A percentile compares a stretch with the other conserved stretches of the same genome.
phyloP scores from a whole-genome alignment of 1,284 basidiomycete species.

The Veloporphyrellus conicus region DNA sequence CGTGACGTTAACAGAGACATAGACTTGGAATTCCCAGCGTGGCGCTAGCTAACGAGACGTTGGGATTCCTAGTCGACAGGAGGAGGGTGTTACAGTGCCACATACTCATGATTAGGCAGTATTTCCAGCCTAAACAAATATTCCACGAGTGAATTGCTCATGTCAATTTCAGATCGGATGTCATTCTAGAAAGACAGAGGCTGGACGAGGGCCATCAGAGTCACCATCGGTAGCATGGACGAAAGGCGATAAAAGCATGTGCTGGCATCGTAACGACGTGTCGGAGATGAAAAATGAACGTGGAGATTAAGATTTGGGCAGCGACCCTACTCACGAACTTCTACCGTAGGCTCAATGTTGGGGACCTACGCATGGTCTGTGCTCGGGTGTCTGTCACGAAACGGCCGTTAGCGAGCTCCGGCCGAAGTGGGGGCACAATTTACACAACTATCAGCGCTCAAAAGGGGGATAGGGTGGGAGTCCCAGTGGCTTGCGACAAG shows the following conservation, averaged over 20 bases:
- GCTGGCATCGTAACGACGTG: not conserved
- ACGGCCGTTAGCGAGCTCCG: constrained; percentile 7
- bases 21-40: not conserved
- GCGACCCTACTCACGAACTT: not conserved
- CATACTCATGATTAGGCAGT: not conserved
- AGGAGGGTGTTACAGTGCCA: not conserved
- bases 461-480: constrained; percentile 13
- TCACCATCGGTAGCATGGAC: not conserved
- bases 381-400: not conserved
- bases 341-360: not conserved
- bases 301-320: not conserved
- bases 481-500: not conserved
- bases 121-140: too few species aligned
- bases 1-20: not conserved
- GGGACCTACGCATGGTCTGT: not conserved
- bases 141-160: not conserved
- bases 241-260: not conserved
- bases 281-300: not conserved
- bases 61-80: not conserved
- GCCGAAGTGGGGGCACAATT: not conserved
- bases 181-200: not conserved
- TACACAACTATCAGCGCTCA: not conserved
- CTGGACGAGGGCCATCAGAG: not conserved
- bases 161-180: not conserved
- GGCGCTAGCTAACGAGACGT: not conserved